Conservation (phyloP, 2,329 filamentous ascomycete genomes). For the Sporothrix pseudoabietina region DNA sequence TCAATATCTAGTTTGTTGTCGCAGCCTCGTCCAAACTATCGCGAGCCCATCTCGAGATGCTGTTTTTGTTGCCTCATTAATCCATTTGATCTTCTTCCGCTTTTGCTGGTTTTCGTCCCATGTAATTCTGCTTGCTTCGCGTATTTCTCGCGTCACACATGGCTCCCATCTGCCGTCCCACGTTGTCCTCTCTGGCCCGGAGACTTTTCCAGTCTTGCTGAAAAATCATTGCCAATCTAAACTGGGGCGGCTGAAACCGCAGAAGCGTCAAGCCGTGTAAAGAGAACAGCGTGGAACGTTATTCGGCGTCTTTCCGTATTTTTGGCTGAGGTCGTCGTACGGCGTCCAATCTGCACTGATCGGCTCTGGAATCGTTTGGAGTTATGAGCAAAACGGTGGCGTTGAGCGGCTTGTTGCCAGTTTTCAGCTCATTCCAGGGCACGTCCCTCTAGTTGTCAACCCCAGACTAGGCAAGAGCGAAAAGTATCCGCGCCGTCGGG, state of each 20-base stretch:
- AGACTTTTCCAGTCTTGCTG: constrained; percentile 19
- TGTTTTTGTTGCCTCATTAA: background rate
- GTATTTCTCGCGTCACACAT: background rate
- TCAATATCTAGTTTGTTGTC: background rate
- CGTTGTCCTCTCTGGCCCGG: background rate
- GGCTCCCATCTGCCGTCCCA: background rate
- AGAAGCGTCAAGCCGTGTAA: background rate
- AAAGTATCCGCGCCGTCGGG: constrained; percentile 14
- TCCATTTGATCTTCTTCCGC: background rate
- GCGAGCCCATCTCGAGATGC: constrained; percentile 14
- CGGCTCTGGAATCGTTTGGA: background rate
- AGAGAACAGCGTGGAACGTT: background rate
- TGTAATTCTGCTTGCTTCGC: background rate
- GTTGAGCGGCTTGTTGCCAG: no score
- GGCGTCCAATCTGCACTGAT: background rate
- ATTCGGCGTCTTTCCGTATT: background rate
- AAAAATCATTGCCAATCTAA: constrained; percentile 13
- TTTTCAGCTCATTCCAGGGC: background rate
- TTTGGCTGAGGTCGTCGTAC: background rate
- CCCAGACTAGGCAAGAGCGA: background rate
- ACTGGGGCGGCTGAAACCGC: background rate
- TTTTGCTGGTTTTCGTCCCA: background rate
- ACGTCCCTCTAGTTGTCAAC: background rate
- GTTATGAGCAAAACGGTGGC: background rate
- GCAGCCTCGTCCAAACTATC: constrained; percentile 17